Conservation (phyloP, 2,329 filamentous ascomycete species). For the Claviceps sp. region DNA sequence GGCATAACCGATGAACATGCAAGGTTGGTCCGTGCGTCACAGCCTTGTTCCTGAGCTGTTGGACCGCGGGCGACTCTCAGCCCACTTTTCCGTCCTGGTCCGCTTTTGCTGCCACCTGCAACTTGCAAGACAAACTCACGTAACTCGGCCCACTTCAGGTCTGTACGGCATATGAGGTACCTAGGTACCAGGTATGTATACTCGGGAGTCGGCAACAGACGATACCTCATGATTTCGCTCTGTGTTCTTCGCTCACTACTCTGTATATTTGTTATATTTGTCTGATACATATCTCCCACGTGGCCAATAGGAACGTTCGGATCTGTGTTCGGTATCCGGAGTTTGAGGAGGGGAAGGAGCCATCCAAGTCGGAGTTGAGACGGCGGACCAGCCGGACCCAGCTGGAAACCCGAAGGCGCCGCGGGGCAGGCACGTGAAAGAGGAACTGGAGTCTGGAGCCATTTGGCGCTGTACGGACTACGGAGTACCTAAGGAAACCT, state of each 20-base stretch:
- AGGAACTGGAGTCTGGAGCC: not conserved
- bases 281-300: not conserved
- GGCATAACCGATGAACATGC: not conserved
- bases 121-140: too few relatives aligned
- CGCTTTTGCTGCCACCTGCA: too few relatives aligned
- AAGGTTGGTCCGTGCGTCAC: slow-evolving; percentile 8
- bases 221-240: too few relatives aligned
- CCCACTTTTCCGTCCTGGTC: too few relatives aligned
- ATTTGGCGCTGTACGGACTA: not conserved
- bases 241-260: not conserved
- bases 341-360: not conserved
- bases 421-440: slow-evolving; percentile 4
- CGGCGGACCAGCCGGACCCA: too few relatives aligned
- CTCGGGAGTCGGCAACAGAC: too few relatives aligned
- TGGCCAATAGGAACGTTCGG: not conserved
- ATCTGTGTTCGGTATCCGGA: not conserved
- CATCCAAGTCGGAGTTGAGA: not conserved
- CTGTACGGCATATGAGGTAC: too few relatives aligned
- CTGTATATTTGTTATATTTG: not conserved
- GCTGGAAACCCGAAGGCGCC: not conserved
- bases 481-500: too few relatives aligned
- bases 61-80: too few relatives aligned
- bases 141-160: too few relatives aligned
- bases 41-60: not conserved
- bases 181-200: too few relatives aligned